Conservation (phyloP, 352 stramenopile species). For the Phytopythium montanum region DNA sequence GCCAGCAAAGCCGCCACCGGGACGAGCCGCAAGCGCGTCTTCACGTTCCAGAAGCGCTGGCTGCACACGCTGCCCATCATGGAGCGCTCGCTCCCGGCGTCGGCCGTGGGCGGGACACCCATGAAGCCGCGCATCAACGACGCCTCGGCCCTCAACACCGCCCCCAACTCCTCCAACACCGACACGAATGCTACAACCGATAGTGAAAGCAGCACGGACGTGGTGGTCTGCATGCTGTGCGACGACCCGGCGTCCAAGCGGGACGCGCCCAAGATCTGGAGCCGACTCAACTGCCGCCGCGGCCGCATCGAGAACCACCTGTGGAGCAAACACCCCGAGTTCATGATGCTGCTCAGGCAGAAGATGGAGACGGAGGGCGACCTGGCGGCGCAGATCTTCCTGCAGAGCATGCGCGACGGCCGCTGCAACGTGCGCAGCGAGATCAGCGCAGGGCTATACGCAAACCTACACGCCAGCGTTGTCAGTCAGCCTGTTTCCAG, state of each 20-base stretch:
- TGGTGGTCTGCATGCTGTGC: conserved; percentile 79
- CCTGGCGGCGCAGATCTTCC: conserved; percentile 66
- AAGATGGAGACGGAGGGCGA: conserved; percentile 74
- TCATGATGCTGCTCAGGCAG: conserved; percentile 75
- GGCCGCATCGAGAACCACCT: conserved; percentile 79
- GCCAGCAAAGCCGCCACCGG: not conserved
- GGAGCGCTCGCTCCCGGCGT: conserved; percentile 54
- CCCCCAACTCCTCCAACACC: not conserved
- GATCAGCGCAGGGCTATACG: conserved; percentile 61
- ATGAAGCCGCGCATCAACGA: conserved; percentile 20
- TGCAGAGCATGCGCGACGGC: conserved; percentile 72
- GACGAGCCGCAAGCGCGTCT: conserved; percentile 50
- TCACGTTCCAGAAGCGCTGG: conserved; percentile 81
- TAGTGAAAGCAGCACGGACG: conserved; percentile 27
- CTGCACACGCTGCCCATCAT: conserved; percentile 76
- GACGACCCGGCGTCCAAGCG: conserved; percentile 57
- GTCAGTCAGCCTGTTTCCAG: not conserved
- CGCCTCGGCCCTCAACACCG: conserved; percentile 4
- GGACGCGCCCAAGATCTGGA: conserved; percentile 70
- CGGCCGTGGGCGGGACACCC: conserved; percentile 22
- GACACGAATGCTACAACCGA: conserved; percentile 2
- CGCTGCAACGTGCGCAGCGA: conserved; percentile 65
- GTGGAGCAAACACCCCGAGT: conserved; percentile 77
- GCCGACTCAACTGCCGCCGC: conserved; percentile 63
- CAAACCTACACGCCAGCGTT: conserved; percentile 28